Percentiles rank a stretch among this genome's conserved stretches.
Conservation (phyloP, 768 basidiomycete genomes). For the Arthromyces matolae region DNA sequence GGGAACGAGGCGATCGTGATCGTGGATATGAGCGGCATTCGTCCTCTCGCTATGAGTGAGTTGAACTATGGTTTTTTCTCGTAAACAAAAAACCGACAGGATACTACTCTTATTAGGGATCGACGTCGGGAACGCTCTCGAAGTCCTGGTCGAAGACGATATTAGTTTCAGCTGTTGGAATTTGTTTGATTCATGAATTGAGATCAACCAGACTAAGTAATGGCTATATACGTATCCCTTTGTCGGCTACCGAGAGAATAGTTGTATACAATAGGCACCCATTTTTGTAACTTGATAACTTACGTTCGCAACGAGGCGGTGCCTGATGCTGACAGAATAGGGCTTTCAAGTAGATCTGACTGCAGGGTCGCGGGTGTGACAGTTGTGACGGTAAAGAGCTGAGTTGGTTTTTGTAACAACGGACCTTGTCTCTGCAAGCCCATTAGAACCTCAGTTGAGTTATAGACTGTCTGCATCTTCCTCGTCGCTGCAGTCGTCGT, state of each 20-base stretch:
- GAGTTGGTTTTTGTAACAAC: conserved; percentile 12
- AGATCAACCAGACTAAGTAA: too few species aligned
- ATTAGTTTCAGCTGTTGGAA: conserved; percentile 32
- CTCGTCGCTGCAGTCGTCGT: conserved; percentile 1
- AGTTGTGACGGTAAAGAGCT: conserved; percentile 17
- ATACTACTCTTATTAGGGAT: conserved; percentile 42
- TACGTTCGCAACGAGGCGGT: conserved; percentile 14
- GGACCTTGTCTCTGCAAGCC: conserved; percentile 12
- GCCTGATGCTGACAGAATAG: conserved; percentile 12
- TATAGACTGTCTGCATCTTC: conserved; percentile 14
- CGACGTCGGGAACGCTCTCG: conserved; percentile 72
- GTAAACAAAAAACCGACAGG: conserved; percentile 24
- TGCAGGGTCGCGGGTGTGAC: conserved; percentile 19
- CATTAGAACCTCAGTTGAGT: conserved; percentile 5
- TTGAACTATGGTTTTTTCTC: conserved; percentile 22
- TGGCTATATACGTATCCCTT: too few species aligned
- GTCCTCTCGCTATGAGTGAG: conserved; percentile 73
- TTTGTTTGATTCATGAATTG: conserved; percentile 3
- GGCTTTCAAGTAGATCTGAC: background rate
- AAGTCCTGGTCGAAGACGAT: conserved; percentile 64
- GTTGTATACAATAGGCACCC: conserved; percentile 4
- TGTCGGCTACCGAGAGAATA: too few species aligned
- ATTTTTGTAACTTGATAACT: conserved; percentile 11
- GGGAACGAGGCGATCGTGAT: conserved; percentile 62
- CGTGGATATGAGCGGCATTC: conserved; percentile 68